phyloP scores from a whole-genome alignment of 1,284 basidiomycete genomes.

The Boletus smithii region DNA sequence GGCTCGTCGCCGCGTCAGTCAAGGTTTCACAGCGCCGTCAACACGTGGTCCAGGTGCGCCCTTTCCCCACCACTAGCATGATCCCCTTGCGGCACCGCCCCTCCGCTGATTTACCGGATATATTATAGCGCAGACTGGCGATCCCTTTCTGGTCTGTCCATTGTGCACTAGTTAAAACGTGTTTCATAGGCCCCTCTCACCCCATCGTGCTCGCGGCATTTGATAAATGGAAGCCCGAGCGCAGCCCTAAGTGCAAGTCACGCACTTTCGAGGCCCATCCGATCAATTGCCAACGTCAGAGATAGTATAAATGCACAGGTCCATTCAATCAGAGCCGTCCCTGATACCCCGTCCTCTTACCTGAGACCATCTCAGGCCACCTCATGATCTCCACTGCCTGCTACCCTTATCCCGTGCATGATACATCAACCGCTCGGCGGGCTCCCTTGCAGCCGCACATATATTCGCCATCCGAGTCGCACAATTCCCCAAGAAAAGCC shows the following conservation, averaged over 20 bases:
- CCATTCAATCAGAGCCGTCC: constrained; percentile 21
- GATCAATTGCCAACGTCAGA: constrained; percentile 33
- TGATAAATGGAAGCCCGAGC: constrained; percentile 35
- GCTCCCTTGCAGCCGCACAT: constrained; percentile 28
- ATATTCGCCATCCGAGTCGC: constrained; percentile 31
- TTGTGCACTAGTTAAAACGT: constrained; percentile 31
- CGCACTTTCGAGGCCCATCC: constrained; percentile 30
- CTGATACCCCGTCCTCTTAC: constrained; percentile 27
- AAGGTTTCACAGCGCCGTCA: constrained; percentile 36
- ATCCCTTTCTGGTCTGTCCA: constrained; percentile 29
- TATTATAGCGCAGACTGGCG: constrained; percentile 23
- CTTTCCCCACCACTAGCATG: constrained; percentile 26
- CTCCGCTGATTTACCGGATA: constrained; percentile 35
- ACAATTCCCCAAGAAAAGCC: constrained; percentile 17
- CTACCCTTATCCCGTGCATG: constrained; percentile 30
- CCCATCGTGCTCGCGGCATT: constrained; percentile 31
- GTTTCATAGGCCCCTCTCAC: constrained; percentile 31
- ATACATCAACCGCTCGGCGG: constrained; percentile 21
- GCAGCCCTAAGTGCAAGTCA: constrained; percentile 28
- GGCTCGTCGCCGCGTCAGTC: constrained; percentile 30
- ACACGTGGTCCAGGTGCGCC: constrained; percentile 33
- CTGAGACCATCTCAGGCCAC: constrained; percentile 12
- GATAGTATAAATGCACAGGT: constrained; percentile 32
- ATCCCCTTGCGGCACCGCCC: constrained; percentile 28
- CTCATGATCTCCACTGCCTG: constrained; percentile 32